phyloP scores from a whole-genome alignment of 192 early-diverging fungal genomes.

The Backusella circina region DNA sequence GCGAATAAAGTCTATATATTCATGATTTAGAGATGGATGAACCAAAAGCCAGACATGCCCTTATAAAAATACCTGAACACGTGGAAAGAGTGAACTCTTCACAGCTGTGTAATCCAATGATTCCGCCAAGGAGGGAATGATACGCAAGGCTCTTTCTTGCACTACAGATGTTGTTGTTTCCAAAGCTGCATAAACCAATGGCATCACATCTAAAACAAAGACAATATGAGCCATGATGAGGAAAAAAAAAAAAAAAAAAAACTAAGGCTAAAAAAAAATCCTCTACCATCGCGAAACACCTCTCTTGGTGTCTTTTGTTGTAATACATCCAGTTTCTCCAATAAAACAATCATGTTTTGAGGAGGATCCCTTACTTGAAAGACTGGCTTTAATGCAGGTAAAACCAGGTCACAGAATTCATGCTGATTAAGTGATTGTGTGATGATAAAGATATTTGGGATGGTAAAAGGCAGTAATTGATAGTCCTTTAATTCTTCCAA shows the following conservation, averaged over 20 bases:
- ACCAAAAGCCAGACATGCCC: not conserved
- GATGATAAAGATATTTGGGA: constrained; percentile 77
- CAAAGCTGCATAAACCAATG: constrained; percentile 66
- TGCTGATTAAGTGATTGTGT: constrained; percentile 51
- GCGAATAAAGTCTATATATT: constrained; percentile 56
- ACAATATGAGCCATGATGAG: not conserved
- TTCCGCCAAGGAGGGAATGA: constrained; percentile 51
- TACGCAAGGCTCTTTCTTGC: constrained; percentile 66
- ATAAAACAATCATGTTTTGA: constrained; percentile 61
- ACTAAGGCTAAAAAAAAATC: not conserved
- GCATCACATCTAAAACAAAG: constrained; percentile 58
- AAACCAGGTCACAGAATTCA: constrained; percentile 61
- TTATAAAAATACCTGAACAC: constrained; percentile 48
- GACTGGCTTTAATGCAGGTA: constrained; percentile 61
- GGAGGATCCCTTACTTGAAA: constrained; percentile 60
- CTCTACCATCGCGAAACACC: constrained; percentile 58
- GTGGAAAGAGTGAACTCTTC: constrained; percentile 64
- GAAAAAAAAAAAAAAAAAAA: too few relatives aligned
- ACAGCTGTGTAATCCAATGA: constrained; percentile 60
- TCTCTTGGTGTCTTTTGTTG: constrained; percentile 57
- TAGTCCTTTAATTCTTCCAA: constrained; percentile 75
- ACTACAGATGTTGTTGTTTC: constrained; percentile 48
- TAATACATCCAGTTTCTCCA: constrained; percentile 65
- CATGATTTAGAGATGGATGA: not conserved
- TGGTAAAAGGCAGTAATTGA: constrained; percentile 61